Evolutionary conservation across 2,329 filamentous ascomycete species (phyloP), one percentile per base, ranked within the genome.

Genomic region (Ophiobolus disseminans): DNA sequence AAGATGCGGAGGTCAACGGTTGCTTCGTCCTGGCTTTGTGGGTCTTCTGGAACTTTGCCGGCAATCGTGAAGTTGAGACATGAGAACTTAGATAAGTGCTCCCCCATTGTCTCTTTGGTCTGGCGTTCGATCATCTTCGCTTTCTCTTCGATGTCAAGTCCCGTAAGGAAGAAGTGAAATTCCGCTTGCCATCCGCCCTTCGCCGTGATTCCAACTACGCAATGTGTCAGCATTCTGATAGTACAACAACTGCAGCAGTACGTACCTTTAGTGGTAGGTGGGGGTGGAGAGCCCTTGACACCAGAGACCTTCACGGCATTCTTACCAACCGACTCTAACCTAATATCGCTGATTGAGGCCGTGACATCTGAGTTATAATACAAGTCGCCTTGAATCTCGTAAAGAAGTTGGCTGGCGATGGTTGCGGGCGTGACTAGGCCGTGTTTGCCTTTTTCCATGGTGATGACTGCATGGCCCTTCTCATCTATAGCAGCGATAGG

Each of bases 161-260:
- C 77, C 16, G 69, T 71, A 19, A 77, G 69, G 41, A 74, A 75
- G 37, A 72, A 78, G 11, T 76, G 75, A n/a, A 74, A 69, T 48
- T 79, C 77, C 0, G 76, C 76, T 50, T 78, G 75, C 34, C 68
- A 79, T 0, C 76, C 75, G 1, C 76, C 77, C 31, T 68, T 70
- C 0, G 76, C 76, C 2, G 76, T 76, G 25, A 79, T 66, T 16
- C 73, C 75, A 14, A 77, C 67, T 44, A 4, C 13, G 21, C 9
- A 11, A 21, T 21, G 20, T 14, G 34, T 37, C 17, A 37, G 34
- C n/a, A 8, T 28, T 28, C 23, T 32, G 3, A 14, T 7, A 13
- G 3, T 32, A 7, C 30, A 32, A 7, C n/a, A 7, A 13, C 30
- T 14, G 7, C 3, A n/a, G 8, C 9, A 14, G 3, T 32, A 9